Conservation (phyloP, 2,329 filamentous ascomycete species). For the Fusarium proliferatum region DNA sequence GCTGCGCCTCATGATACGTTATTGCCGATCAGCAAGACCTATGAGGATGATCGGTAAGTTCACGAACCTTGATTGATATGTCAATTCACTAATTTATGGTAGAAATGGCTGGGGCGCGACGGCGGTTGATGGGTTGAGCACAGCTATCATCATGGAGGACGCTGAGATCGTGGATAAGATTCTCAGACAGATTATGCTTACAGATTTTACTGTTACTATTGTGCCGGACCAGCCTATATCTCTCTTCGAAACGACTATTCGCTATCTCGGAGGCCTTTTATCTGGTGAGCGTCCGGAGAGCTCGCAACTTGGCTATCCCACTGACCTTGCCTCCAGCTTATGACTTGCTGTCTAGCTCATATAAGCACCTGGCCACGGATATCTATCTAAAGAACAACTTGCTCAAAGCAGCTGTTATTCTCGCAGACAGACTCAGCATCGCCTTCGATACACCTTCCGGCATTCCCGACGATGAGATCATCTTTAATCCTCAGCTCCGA, state of each 20-base stretch:
- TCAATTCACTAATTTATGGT: not conserved
- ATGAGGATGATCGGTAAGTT: slow-evolving; percentile 31
- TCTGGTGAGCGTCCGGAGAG: not conserved
- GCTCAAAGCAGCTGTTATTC: not conserved
- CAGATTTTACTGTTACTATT: slow-evolving; percentile 25
- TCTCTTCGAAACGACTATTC: slow-evolving; percentile 32
- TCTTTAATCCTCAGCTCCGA: slow-evolving; percentile 19
- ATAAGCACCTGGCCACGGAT: slow-evolving; percentile 14
- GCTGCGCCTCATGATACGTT: slow-evolving; percentile 36
- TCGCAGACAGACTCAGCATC: slow-evolving; percentile 31
- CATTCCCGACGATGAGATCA: slow-evolving; percentile 33
- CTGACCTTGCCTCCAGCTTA: slow-evolving; percentile 20
- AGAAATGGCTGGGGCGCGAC: slow-evolving; percentile 41
- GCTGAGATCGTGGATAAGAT: slow-evolving; percentile 30
- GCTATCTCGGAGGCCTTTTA: slow-evolving; percentile 33
- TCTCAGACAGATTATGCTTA: slow-evolving; percentile 20
- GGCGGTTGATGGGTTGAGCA: slow-evolving; percentile 35
- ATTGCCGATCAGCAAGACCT: slow-evolving; percentile 9
- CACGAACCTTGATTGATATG: fast-evolving
- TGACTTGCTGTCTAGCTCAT: slow-evolving; percentile 25
- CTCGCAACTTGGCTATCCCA: fast-evolving
- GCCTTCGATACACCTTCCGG: slow-evolving; percentile 38
- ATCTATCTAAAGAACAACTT: not conserved
- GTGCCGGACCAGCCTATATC: slow-evolving; percentile 17
- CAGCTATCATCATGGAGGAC: slow-evolving; percentile 36